Percentiles rank a stretch among this genome's conserved stretches.
These are phyloP conservation scores for Fusarium tupiense DNA, from an alignment of 2,329 filamentous ascomycete genomes.

Conservation along the genomic window DNA sequence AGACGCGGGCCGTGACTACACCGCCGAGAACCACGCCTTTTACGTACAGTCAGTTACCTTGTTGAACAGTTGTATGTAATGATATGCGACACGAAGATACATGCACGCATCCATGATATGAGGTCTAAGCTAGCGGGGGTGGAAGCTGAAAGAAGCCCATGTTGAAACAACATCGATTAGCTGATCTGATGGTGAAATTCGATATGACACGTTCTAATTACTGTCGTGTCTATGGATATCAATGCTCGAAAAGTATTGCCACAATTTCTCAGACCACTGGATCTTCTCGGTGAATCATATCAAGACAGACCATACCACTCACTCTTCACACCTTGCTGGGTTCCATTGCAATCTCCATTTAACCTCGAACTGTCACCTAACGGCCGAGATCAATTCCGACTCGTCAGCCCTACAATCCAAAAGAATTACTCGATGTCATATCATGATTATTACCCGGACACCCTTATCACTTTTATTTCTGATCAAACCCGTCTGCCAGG, in stretches of 20 bases:
- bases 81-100: neutral
- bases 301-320: neutral
- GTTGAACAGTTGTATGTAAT: neutral
- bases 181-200: slow-evolving; percentile 9
- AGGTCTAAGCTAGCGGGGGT: slow-evolving; percentile 20
- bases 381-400: neutral
- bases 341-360: neutral
- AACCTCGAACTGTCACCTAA: neutral
- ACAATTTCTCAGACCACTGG: slow-evolving; percentile 14
- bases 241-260: neutral
- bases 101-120: slow-evolving; percentile 3
- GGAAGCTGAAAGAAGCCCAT: slow-evolving; percentile 18
- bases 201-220: slow-evolving; percentile 7
- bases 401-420: slow-evolving; percentile 1
- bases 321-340: neutral
- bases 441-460: neutral
- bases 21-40: slow-evolving; percentile 12
- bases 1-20: slow-evolving; percentile 25
- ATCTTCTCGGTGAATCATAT: slow-evolving; percentile 19
- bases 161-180: neutral
- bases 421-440: neutral
- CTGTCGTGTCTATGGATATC: neutral
- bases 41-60: slow-evolving; percentile 14
- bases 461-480: neutral
- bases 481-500: neutral